Base-by-base conservation (phyloP, 805 yeast genomes). In the Candida tammaniensis region DNA sequence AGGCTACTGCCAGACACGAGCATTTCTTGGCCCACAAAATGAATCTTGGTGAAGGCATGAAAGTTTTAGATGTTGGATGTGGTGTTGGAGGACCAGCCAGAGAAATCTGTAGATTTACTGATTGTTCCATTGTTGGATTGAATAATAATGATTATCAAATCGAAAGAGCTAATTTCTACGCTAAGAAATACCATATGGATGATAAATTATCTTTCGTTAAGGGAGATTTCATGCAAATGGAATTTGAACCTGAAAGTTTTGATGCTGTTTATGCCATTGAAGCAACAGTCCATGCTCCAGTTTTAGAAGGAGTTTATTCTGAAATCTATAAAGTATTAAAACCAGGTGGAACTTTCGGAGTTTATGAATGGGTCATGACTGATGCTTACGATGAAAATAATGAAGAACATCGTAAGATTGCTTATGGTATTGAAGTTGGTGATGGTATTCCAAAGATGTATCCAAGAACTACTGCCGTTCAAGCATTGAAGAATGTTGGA, bases 1-100 rank as follows among this genome's bases (percentile, higher is more conserved):
- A 91, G 64, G 95, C 97, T 27, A 80, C 86, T 47, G 98, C 98
- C 24, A 82, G 95, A 71, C 98, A 91, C 63, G 98, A 91, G 70
- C 98, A 93, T 67, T 93, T 76, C 64, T 70, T 91, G 49, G 98
- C 98, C 26, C 68, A 73, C 61, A 82, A 85, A 69, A 88, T 89
- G 76, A 84, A 84, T 43, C 71, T 91, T 52, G 62, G 71, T 49
- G 84, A 80, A 49, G 76, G 79, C 49, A 85, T 84, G 86, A 80
- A 81, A 55, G 98, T 91, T 12, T 74, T 91, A 49, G 98, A 91
- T 59, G 98, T 91, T 38, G 98, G 98, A 30, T 93, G 98, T 71
- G 98, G 98, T 74, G 96, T 91, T 52, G 98, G 98, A 58, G 98
- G 98, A 27, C 98, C 98, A 53, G 97, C 96, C 15, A 83, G 97